Evolutionary conservation across 495 filamentous ascomycete species (phyloP), one percentile per base, ranked within the genome.

Genomic region (Lophium mytilinum): DNA sequence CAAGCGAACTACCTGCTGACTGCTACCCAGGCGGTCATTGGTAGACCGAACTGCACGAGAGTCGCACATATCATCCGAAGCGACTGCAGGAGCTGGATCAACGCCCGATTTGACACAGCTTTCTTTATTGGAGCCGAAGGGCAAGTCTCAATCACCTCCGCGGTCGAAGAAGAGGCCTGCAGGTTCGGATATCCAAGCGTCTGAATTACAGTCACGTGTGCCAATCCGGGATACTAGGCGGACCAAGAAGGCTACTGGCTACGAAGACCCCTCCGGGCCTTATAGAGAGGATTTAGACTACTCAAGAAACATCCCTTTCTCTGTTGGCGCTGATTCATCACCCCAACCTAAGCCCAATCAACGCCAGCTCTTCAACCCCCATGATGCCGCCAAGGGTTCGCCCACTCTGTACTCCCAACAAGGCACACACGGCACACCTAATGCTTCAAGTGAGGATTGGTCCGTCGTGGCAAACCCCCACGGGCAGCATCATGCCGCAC

Each of bases 401-500:
- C 24, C 24, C 24, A 30, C 24, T 2, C 24, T 30, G 24, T 30
- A 30, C 24, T 30, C 24, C 24, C 49, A 17, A 33, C 51, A 45
- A 11, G 45, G 37, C 24, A 37, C 37, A 17, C 62, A 51, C 0
- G 33, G 43, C 4, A 61, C 62, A n/a, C 48, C 61, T 1, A 57
- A 65, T 41, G 58, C 54, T 0, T 50, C 62, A n/a, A 61, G 58
- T 33, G 62, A 65, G 34, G 49, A 37, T 10, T 65, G 62, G 62
- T 55, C 49, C 19, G 55, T 65, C 1, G 62, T 61, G 50, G 62
- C 55, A 11, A 61, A 61, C 33, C 45, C 45, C 21, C 36, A 50
- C 46, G 57, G 57, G 10, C 53, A 61, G 18, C 41, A 61, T 51
- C 58, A 58, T 14, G 1, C 52, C 9, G 35, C 48, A n/a, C 39